Evolutionary conservation across 495 filamentous ascomycete species (phyloP).

Genomic region (Clavariopsis aquatica): DNA sequence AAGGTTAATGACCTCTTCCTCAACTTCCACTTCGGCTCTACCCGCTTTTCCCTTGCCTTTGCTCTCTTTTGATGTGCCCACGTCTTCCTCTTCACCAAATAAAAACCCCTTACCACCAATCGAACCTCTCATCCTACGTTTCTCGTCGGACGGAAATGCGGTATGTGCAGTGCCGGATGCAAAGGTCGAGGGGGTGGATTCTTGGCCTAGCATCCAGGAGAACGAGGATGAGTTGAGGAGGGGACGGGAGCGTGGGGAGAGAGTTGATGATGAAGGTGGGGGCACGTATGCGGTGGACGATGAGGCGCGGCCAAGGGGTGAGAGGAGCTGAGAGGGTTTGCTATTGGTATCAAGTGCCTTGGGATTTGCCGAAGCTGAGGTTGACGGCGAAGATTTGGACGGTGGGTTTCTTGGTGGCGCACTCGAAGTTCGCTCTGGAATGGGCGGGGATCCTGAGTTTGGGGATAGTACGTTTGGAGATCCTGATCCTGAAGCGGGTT

Average conservation of each 20-base stretch:
- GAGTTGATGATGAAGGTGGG: background rate
- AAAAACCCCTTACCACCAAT: slow-evolving; percentile 33
- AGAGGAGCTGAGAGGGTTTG: slow-evolving; percentile 3
- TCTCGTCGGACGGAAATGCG: slow-evolving; percentile 33
- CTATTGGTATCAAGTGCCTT: background rate
- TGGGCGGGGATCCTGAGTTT: slow-evolving; percentile 10
- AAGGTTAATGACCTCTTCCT: slow-evolving; percentile 37
- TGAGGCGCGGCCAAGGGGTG: slow-evolving; percentile 2
- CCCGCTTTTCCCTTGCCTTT: slow-evolving; percentile 6
- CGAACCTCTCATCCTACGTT: slow-evolving; percentile 19
- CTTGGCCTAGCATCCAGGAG: slow-evolving; percentile 88
- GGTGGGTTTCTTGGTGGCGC: slow-evolving; percentile 11
- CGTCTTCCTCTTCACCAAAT: slow-evolving; percentile 40
- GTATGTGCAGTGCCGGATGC: slow-evolving; percentile 24
- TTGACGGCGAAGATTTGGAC: slow-evolving; percentile 8
- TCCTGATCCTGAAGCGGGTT: slow-evolving; percentile 18
- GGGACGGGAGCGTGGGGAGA: slow-evolving; percentile 50
- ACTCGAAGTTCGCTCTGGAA: slow-evolving; percentile 24
- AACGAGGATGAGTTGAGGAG: slow-evolving; percentile 82
- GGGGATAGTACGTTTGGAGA: background rate
- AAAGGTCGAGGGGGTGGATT: slow-evolving; percentile 33
- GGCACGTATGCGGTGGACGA: background rate
- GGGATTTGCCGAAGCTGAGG: slow-evolving; percentile 4
- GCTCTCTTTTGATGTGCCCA: slow-evolving; percentile 1
- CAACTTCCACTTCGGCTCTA: slow-evolving; percentile 15